Evolutionary conservation across 768 basidiomycete species (phyloP), one percentile per base, ranked within the genome.

Genomic region (Rhizopogon salebrosus): DNA sequence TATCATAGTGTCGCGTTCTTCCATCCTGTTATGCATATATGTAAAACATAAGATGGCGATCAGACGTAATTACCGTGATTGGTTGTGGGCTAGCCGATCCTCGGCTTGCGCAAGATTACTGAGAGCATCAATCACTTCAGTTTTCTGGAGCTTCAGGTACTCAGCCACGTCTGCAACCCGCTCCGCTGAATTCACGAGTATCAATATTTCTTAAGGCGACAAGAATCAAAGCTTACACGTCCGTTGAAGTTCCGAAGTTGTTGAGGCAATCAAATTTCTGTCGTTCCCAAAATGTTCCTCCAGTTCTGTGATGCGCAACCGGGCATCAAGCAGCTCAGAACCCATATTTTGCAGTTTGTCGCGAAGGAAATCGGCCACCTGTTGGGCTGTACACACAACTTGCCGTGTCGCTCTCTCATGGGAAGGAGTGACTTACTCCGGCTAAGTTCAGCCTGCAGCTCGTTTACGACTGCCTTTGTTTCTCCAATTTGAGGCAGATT

Each of bases 281-380:
- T 70, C 66, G 24, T 51, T 54, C 29, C 38, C 53, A 48, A 48
- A 45, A 38, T 45, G 49, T 4, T 48, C 58, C 56, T 78, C 76
- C 6, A 78, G 60, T 26, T 77, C 75, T 4, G 59, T 42, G 13
- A 72, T 59, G 9, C 72, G 73, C 37, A 61, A 58, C 51, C 68
- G 74, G 1, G 75, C 68, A 54, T 77, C 76, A n/a, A 70, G 63
- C 3, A 79, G 57, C 36, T 78, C 75, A 6, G 70, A 61, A 11
- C 74, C 71, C 55, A 76, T 68, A 18, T 62, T 63, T 37, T 75
- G 69, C 3, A 79, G 61, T 53, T 75, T 74, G 45, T 77, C 75
- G 13, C 77, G 76, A 5, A 78, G 67, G n/a, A 79, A 58, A 46
- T 78, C 75, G 26, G 72, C 67, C 36, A 79, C 77, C 62, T 79